Evolutionary conservation across 2,329 filamentous ascomycete species (phyloP).

Genomic region (Aureobasidium vineae): DNA sequence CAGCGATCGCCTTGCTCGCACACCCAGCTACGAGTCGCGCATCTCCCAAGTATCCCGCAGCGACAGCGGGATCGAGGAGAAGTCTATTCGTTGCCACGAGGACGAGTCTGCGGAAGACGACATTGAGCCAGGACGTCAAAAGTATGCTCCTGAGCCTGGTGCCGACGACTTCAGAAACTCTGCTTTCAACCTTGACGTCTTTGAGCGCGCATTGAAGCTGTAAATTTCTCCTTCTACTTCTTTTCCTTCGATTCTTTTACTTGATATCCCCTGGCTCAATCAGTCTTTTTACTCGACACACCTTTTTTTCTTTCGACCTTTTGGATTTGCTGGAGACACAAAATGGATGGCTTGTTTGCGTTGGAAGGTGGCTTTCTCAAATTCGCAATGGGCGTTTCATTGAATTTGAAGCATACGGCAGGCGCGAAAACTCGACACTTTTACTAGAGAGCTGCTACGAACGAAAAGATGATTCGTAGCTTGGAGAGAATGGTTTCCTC

Average conservation of each 20-base stretch:
- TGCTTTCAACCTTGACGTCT: conserved; percentile 22
- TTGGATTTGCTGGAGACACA: background rate
- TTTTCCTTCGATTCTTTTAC: conserved; percentile 10
- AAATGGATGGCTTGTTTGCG: background rate
- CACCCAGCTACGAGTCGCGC: conserved; percentile 24
- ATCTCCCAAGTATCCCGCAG: conserved; percentile 12
- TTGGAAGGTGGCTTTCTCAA: background rate
- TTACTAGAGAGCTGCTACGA: conserved; percentile 1
- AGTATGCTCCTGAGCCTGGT: conserved; percentile 17
- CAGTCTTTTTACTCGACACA: background rate
- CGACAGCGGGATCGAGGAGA: conserved; percentile 12
- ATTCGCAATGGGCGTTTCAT: background rate
- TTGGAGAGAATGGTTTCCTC: background rate
- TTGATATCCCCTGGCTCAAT: conserved; percentile 24
- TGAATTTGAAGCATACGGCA: background rate
- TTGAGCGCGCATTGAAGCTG: conserved; percentile 25
- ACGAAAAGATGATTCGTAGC: background rate
- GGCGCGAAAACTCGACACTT: background rate
- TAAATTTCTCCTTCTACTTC: background rate
- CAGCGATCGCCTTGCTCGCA: conserved; percentile 26
- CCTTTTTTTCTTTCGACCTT: background rate
- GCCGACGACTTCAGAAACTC: conserved; percentile 20
- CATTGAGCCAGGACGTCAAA: conserved; percentile 9
- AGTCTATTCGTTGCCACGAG: background rate
- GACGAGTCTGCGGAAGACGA: conserved; percentile 19